Evolutionary conservation across 2,329 filamentous ascomycete genomes (phyloP), one percentile per base, ranked within the genome.

Genomic region (Alternaria consortialis): DNA sequence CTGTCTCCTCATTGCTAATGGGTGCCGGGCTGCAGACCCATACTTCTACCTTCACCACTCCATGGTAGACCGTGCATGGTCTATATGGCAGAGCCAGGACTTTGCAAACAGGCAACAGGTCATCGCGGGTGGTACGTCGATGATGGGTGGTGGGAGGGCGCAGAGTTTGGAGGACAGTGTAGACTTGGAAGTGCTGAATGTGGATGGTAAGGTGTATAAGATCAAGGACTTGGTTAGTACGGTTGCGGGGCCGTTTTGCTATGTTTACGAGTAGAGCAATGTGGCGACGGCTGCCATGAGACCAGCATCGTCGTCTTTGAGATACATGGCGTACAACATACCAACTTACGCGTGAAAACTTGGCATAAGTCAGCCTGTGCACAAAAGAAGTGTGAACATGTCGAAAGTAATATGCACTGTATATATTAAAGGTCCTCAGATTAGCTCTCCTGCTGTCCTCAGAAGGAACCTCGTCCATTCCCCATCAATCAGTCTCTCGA

Each of bases 81-180:
- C 78, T 76, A 82, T 82, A 50, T 85, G 83, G 84, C 83, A 85
- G 70, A 80, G 78, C 43, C 74, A 81, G 42, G 77, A 83, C 61
- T 75, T 75, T 52, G 63, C 70, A 43, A 74, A 76, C 20, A 74
- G 83, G 6, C 76, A 78, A 58, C 70, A 78, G 56, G 76, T 75
- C 43, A 81, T 85, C 62, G 74, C 74, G 2, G 74, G 74, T 15
- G 83, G 83, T 4, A 84, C 82, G 12, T 77, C 70, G 12, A 84
- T 83, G 34, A 76, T 82, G 29, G 67, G 69, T 13, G 66, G 68
- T 29, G 66, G 68, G 8, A 63, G 54, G 27, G 52, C 50, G 29
- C 68, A 71, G 56, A 69, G 51, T n/a, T 53, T 76, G 47, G 69
- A 74, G 23, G 74, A 76, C 50, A 61, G 64, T 0, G 67, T 84